Base-by-base conservation (phyloP, 2,329 filamentous ascomycete genomes). In the Claviceps maximensis region DNA sequence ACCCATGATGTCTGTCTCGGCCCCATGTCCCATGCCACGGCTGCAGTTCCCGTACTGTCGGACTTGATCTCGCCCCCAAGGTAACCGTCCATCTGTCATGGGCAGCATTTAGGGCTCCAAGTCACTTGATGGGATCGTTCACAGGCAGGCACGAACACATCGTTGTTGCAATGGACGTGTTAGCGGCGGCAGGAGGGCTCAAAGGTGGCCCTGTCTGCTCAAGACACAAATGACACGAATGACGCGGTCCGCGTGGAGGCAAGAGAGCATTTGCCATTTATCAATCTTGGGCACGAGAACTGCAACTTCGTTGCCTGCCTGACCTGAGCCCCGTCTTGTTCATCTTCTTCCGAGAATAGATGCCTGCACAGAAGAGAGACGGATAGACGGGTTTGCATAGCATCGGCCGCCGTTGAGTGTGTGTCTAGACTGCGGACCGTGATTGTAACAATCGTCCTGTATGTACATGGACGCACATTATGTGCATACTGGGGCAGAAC, bases 281-380 rank as follows among this genome's bases (percentile, higher is more conserved):
- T 31, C 42, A 48, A 42, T 25, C 21, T 21, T 25, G 21, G 45
- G 47, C 46, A 49, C 41, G 46, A 52, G 31, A 31, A 27, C 47
- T 31, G 38, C 17, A 19, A n/a, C 12, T 46, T 45, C 29, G 29
- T 31, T 21, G n/a, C 47, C 47, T 48, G 41, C 45, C 19, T n/a
- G 44, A 23, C 33, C n/a, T 31, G 41, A 33, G 10, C 17, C 42
- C 25, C 29, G 31, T 51, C 29, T 46, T 49, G 23, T 19, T 40
- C 55, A 66, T 69, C 72, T 74, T 71, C 73, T 75, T 74, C 72
- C 72, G 67, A 72, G 69, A 71, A 67, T 63, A 71, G 72, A 67
- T 67, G 67, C 69, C 68, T 70, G 66, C 68, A 67, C 67, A 69
- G 66, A 58, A 59, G 49, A 29, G 19, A 44, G 45, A 50, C 21